phyloP scores from a whole-genome alignment of 306 rosid species.

The Castanopsis chinensis region DNA sequence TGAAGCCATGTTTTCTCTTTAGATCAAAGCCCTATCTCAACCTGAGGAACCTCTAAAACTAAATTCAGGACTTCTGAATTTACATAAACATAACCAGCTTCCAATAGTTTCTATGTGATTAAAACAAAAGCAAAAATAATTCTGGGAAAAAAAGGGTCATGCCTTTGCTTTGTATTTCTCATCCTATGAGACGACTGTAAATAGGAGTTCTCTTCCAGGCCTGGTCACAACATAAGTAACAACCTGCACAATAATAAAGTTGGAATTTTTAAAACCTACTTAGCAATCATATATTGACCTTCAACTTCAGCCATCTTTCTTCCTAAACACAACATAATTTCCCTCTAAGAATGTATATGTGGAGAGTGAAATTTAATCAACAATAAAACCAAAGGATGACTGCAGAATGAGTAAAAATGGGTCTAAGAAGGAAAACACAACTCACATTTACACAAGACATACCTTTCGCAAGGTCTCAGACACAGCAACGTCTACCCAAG shows the following conservation, averaged over 20 bases:
- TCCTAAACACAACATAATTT: conserved; percentile 2
- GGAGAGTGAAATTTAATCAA: background rate
- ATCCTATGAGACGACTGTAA: conserved; percentile 93
- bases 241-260: conserved; percentile 52
- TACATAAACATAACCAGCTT: background rate
- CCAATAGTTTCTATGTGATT: background rate
- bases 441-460: conserved; percentile 12
- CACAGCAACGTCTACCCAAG: conserved; percentile 75
- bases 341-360: background rate
- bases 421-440: conserved; percentile 6
- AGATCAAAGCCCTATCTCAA: background rate
- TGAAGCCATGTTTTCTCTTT: background rate
- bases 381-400: conserved; percentile 22
- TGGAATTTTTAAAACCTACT: conserved; percentile 10
- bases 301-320: background rate
- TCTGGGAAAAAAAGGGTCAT: conserved; percentile 11
- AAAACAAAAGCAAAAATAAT: background rate
- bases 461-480: conserved; percentile 93
- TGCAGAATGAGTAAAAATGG: background rate
- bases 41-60: background rate
- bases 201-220: conserved; percentile 93
- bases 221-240: conserved; percentile 88
- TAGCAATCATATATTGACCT: background rate
- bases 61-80: background rate
- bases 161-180: conserved; percentile 98